Conservation (phyloP, 2,329 filamentous ascomycete species). For the Pseudogymnoascus sp. region DNA sequence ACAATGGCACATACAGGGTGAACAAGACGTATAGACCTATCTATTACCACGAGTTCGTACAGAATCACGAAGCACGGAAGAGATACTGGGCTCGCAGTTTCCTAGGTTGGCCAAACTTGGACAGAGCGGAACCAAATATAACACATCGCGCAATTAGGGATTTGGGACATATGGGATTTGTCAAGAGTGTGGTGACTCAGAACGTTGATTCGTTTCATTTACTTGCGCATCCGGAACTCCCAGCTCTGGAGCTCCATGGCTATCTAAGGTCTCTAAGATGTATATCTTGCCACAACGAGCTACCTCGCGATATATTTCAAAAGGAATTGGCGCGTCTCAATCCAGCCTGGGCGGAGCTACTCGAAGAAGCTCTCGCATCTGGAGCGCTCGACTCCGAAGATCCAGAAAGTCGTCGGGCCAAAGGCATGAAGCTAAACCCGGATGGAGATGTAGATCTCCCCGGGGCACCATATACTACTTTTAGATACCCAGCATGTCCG, state of each 20-base stretch:
- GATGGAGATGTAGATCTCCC: constrained; percentile 92
- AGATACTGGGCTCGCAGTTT: constrained; percentile 95
- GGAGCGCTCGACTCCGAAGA: constrained; percentile 75
- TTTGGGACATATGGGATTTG: constrained; percentile 61
- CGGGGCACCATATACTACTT: constrained; percentile 77
- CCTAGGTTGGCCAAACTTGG: constrained; percentile 78
- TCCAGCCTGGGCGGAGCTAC: constrained; percentile 72
- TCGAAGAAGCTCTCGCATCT: constrained; percentile 60
- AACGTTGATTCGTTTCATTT: constrained; percentile 95
- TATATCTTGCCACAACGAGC: constrained; percentile 64
- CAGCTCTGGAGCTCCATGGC: constrained; percentile 82
- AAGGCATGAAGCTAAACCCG: constrained; percentile 75
- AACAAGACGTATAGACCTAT: constrained; percentile 88
- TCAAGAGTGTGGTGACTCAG: constrained; percentile 78
- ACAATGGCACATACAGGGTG: constrained; percentile 82
- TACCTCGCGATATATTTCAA: constrained; percentile 68
- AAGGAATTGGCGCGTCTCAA: constrained; percentile 67
- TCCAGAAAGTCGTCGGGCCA: constrained; percentile 55
- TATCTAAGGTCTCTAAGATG: constrained; percentile 78
- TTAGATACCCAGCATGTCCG: constrained; percentile 85
- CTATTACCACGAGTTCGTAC: constrained; percentile 83
- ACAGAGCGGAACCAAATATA: constrained; percentile 69
- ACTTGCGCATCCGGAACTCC: constrained; percentile 61
- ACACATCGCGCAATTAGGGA: constrained; percentile 70
- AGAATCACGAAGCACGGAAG: constrained; percentile 74